Evolutionary conservation across 352 stramenopile genomes (phyloP).

Genomic region (Pythium rhizo-oryzae): DNA sequence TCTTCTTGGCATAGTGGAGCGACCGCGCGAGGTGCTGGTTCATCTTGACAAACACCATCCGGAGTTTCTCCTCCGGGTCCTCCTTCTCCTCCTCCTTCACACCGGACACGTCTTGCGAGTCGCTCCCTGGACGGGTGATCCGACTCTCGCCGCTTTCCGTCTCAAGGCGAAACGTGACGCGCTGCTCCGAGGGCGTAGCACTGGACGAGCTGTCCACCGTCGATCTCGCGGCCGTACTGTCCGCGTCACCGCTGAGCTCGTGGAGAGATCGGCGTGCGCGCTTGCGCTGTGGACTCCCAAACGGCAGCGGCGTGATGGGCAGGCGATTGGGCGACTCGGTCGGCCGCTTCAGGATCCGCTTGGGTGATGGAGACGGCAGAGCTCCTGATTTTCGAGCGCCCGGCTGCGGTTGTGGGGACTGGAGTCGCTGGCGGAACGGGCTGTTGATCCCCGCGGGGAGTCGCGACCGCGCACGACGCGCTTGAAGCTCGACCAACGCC

Average conservation of each 20-base stretch:
- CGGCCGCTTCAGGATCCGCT: slow-evolving; percentile 43
- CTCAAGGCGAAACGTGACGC: slow-evolving; percentile 59
- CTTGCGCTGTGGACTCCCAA: slow-evolving; percentile 49
- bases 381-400: slow-evolving; percentile 2
- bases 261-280: slow-evolving; percentile 46
- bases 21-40: slow-evolving; percentile 65
- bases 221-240: slow-evolving; percentile 15
- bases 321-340: slow-evolving; percentile 18
- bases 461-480: slow-evolving; percentile 41
- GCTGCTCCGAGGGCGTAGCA: slow-evolving; percentile 7
- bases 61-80: slow-evolving; percentile 45
- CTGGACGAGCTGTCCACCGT: slow-evolving; percentile 17
- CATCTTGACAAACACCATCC: slow-evolving; percentile 54
- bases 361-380: slow-evolving; percentile 36
- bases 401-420: slow-evolving; percentile 15
- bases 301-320: slow-evolving; percentile 23
- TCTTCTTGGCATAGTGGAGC: slow-evolving; percentile 64
- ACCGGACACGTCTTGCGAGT: slow-evolving; percentile 44
- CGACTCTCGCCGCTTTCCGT: slow-evolving; percentile 34
- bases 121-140: slow-evolving; percentile 55
- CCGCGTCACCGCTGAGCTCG: slow-evolving; percentile 30
- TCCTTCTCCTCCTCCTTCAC: slow-evolving; percentile 31
- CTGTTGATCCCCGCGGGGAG: slow-evolving; percentile 32
- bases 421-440: slow-evolving; percentile 37
- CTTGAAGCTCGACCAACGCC: slow-evolving; percentile 60